A percentile compares a stretch with the other conserved stretches of the same genome.
These are phyloP conservation scores for Epichloe gansuensis DNA, from an alignment of 2,329 filamentous ascomycete species.

Conservation along the genomic window DNA sequence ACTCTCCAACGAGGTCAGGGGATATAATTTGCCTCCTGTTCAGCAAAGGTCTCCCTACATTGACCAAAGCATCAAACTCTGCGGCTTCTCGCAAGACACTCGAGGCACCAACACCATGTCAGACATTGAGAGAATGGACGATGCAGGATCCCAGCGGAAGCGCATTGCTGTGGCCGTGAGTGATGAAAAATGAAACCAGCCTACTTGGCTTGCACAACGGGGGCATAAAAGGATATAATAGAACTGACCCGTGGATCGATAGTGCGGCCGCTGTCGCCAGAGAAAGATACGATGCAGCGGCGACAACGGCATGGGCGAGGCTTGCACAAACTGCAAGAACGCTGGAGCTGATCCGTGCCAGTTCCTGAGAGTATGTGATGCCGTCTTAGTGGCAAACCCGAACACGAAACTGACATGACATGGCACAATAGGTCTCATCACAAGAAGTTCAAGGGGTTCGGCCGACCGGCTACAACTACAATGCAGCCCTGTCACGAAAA, in stretches of 20 bases:
- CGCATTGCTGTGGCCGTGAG: constrained; percentile 48
- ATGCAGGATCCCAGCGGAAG: constrained; percentile 37
- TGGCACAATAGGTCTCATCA: constrained; percentile 17
- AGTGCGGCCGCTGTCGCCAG: constrained; percentile 86
- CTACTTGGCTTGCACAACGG: background rate
- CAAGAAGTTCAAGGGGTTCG: constrained; percentile 17
- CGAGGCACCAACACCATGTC: background rate
- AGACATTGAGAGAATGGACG: constrained; percentile 14
- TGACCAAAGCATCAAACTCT: background rate
- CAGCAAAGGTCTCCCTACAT: background rate
- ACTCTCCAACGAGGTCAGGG: background rate
- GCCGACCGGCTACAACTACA: constrained; percentile 17
- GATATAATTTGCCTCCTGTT: background rate
- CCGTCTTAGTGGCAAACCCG: background rate
- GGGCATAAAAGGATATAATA: constrained; percentile 4
- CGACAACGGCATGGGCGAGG: constrained; percentile 60
- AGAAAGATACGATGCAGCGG: constrained; percentile 93
- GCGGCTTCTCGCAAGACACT: background rate
- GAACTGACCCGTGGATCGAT: constrained; percentile 1
- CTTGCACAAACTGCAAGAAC: constrained; percentile 73
- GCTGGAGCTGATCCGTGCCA: constrained; percentile 61
- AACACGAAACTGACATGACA: background rate
- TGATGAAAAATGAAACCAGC: constrained; percentile 4
- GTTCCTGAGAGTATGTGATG: constrained; percentile 59
- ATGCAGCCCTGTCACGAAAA: constrained; percentile 19